Conservation (phyloP, 2,329 filamentous ascomycete genomes). For the Aspergillus alliaceus region DNA sequence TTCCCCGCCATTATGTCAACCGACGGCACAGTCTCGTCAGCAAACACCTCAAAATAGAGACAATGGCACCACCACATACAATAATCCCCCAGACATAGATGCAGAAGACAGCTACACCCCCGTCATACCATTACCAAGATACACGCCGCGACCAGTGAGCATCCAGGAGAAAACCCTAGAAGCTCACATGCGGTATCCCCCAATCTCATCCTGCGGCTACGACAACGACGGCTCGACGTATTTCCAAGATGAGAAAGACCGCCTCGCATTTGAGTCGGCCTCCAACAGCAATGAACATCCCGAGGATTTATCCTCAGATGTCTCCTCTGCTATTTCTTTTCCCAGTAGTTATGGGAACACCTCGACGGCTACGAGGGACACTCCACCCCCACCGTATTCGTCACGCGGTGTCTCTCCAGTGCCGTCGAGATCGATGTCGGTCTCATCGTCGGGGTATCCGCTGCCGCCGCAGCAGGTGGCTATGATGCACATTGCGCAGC, state of each 20-base stretch:
- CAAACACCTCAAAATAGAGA: slow-evolving; percentile 2
- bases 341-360: slow-evolving; percentile 47
- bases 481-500: slow-evolving; percentile 30
- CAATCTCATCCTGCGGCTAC: slow-evolving; percentile 24
- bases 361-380: slow-evolving; percentile 44
- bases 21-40: not conserved
- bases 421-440: slow-evolving; percentile 34
- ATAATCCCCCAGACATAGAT: not conserved
- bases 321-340: slow-evolving; percentile 42
- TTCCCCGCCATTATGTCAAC: not conserved
- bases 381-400: slow-evolving; percentile 44
- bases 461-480: slow-evolving; percentile 15
- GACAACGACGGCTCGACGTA: slow-evolving; percentile 8
- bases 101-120: slow-evolving; percentile 32
- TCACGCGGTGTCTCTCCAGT: slow-evolving; percentile 26
- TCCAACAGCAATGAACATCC: slow-evolving; percentile 1
- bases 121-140: slow-evolving; percentile 39
- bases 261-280: slow-evolving; percentile 22
- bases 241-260: slow-evolving; percentile 32
- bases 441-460: slow-evolving; percentile 22
- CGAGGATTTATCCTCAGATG: slow-evolving; percentile 37
- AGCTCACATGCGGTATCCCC: slow-evolving; percentile 31
- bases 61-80: slow-evolving; percentile 1
- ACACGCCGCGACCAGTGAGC: slow-evolving; percentile 41
- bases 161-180: slow-evolving; percentile 42